Base-by-base conservation (phyloP, 306 rosid species). In the Pyrus pyrifolia region DNA sequence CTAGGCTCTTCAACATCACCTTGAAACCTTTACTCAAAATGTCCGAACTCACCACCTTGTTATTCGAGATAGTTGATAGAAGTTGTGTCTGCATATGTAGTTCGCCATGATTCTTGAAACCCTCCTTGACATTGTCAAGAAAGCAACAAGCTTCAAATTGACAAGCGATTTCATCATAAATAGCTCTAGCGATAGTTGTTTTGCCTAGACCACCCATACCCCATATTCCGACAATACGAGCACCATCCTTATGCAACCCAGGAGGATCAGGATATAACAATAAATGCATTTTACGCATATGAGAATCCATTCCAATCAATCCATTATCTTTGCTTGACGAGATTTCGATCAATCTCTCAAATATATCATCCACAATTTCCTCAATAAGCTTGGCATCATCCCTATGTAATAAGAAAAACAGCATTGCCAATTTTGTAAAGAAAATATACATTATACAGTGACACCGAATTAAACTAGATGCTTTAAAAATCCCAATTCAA, bases 151-250 rank as follows among this genome's bases (percentile, higher is more conserved):
- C 69, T 0, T 70, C 18, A 8, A 81, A 81, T 8, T 29, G 6
- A 6, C 25, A 29, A 46, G 71, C 22, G 3, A 81, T 58, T 8
- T 59, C 42, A 1, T 69, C 19, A 62, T 74, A 81, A 27, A 75
- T 42, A 40, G 67, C 70, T 33, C 68, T 40, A 2, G 80, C 80
- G 0, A 80, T 62, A 17, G 83, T 80, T 13, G 80, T 80, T 22
- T 81, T 81, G 3, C 84, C 84, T 14, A 81, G 11, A 6, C 84
- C 84, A 1, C 84, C 78, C 84, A 76, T 71, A 40, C 84, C 80
- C 71, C 80, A 81, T 60, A 76, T 76, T 21, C 80, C 80, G 55
- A 76, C 63, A 30, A 64, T 44, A 0, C 22, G 35, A 29, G 52
- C 45, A 65, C 76, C 63, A 61, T 25, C 25, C 25, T 25, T 25